Evolutionary conservation across 805 yeast genomes (phyloP), one percentile per base, ranked within the genome.

Genomic region (Tetrapisispora pingtungensis): DNA sequence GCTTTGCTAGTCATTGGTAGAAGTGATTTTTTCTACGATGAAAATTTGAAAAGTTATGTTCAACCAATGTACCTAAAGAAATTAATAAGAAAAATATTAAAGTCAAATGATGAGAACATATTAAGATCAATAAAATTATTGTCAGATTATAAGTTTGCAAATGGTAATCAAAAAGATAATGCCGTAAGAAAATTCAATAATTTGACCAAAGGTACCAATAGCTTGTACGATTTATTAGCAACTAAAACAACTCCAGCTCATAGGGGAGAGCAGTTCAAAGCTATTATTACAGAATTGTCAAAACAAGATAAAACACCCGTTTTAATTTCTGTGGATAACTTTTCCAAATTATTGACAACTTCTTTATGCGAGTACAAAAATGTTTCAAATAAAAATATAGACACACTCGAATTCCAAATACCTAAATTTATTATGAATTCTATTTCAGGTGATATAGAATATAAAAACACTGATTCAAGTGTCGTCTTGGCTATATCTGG

Each of bases 51-150:
- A 19, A 52, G 68, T 35, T 83, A 79, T 61, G 82, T 77, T 41
- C 96, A 88, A 65, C 95, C 90, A 46, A 82, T 83, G 90, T 75
- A 70, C 57, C 66, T 83, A 41, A 77, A 78, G 56, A 71, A 73
- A 40, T 71, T 85, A 59, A 58, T 85, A 48, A 67, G 69, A 48
- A 78, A 77, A 58, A 64, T 77, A 32, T 57, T 64, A 38, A 66
- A 65, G 41, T 73, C 72, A 12, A 81, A 81, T 52, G 55, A 57
- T 53, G 58, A 57, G 34, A 62, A 56, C 2, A 34, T 63, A 4
- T 60, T 80, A 26, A 43, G 58, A 13, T 55, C 64, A 10, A 56
- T 74, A 34, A 51, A 54, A 36, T 49, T 71, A 38, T 50, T 65
- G 13, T 53, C 67, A 27, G 66, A 61, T 36, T 60, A 65, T 45